Evolutionary conservation across 768 basidiomycete species (phyloP).

Genomic region (Agrocybe chaxingu): DNA sequence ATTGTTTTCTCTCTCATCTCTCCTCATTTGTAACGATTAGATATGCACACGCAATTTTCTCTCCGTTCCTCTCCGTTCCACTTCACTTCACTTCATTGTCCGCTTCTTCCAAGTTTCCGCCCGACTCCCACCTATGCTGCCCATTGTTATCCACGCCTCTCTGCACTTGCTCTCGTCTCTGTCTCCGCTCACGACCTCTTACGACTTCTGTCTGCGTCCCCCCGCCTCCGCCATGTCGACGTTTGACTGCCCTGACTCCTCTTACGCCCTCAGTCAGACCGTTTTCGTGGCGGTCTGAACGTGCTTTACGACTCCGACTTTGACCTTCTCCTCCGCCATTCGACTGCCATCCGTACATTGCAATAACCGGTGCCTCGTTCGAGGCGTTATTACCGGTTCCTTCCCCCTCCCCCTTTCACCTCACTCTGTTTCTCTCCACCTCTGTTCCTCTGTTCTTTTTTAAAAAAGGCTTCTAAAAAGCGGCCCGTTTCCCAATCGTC

Average conservation of each 20-base stretch:
- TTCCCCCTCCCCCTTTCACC: too few relatives aligned
- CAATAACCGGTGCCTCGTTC: too few relatives aligned
- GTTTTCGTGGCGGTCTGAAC: too few relatives aligned
- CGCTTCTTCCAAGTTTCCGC: conserved; percentile 9
- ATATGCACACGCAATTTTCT: conserved; percentile 42
- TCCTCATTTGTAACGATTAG: conserved; percentile 61
- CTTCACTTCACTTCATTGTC: too few relatives aligned
- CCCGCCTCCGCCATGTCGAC: not conserved
- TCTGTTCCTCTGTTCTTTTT: too few relatives aligned
- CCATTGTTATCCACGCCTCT: conserved; percentile 21
- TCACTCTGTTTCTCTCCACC: too few relatives aligned
- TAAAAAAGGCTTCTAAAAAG: too few relatives aligned
- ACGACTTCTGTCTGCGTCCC: conserved; percentile 9
- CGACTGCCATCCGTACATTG: not conserved
- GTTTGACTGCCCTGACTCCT: not conserved
- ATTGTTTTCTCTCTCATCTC: conserved; percentile 10
- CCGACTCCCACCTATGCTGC: conserved; percentile 28
- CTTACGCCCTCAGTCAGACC: not conserved
- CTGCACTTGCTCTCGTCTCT: conserved; percentile 24
- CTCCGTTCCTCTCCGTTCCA: too few relatives aligned
- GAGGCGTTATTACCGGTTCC: too few relatives aligned
- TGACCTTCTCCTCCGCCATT: not conserved
- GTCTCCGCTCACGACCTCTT: conserved; percentile 17
- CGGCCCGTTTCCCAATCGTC: too few relatives aligned
- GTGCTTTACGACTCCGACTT: not conserved